A percentile compares a stretch with the other conserved stretches of the same genome.
Evolutionary conservation across 768 basidiomycete genomes (phyloP).

Genomic region (Termitomyces heimii): DNA sequence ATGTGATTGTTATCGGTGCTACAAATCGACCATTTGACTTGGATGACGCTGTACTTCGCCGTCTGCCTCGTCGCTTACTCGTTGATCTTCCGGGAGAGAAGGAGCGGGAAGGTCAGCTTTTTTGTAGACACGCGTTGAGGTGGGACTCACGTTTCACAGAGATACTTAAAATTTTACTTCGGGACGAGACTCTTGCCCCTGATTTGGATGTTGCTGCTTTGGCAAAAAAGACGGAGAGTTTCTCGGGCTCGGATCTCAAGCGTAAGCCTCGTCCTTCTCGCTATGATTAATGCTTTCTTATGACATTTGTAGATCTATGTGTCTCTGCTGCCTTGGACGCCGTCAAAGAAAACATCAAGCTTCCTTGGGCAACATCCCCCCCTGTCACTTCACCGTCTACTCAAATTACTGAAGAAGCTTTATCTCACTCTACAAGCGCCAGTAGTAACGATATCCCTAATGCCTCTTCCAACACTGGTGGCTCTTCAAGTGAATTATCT

Average conservation of each 20-base stretch:
- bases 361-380: slow-evolving; percentile 63
- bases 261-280: slow-evolving; percentile 47
- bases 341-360: slow-evolving; percentile 75
- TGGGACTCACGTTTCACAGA: slow-evolving; percentile 36
- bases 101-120: slow-evolving; percentile 72
- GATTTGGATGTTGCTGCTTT: slow-evolving; percentile 59
- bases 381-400: not conserved
- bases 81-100: slow-evolving; percentile 86
- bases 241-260: slow-evolving; percentile 93
- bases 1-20: slow-evolving; percentile 88
- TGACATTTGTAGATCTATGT: slow-evolving; percentile 62
- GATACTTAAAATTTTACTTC: slow-evolving; percentile 81
- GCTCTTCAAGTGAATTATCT: not conserved
- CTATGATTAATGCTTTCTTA: not conserved
- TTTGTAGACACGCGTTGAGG: not conserved
- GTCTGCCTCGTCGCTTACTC: slow-evolving; percentile 79
- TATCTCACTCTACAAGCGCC: not conserved
- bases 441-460: not conserved
- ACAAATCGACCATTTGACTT: slow-evolving; percentile 90
- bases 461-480: not conserved
- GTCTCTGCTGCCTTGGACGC: slow-evolving; percentile 90
- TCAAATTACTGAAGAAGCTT: not conserved
- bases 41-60: slow-evolving; percentile 87
- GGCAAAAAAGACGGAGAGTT: slow-evolving; percentile 72
- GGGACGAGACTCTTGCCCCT: slow-evolving; percentile 65